Conservation (phyloP, 768 basidiomycete species). For the Candolleomyces eurysporus region DNA sequence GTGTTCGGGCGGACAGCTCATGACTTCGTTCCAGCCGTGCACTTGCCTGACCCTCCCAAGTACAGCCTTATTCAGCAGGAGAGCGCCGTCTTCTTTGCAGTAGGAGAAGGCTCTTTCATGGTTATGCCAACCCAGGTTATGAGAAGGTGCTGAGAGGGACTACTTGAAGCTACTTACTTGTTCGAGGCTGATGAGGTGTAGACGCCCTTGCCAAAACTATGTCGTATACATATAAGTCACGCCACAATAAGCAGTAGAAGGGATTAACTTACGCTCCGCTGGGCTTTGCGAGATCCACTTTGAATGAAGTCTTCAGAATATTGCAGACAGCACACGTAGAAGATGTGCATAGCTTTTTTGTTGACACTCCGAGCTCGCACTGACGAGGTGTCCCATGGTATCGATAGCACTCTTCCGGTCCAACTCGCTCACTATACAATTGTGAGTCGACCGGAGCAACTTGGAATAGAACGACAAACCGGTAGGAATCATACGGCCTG, state of each 20-base stretch:
- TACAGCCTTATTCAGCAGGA: conserved; percentile 30
- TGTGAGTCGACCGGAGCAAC: background rate
- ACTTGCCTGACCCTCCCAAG: conserved; percentile 23
- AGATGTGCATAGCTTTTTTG: conserved; percentile 22
- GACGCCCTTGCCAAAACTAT: conserved; percentile 27
- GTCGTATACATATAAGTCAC: background rate
- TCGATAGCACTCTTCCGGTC: conserved; percentile 26
- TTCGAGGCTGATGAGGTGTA: conserved; percentile 29
- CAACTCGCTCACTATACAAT: conserved; percentile 16
- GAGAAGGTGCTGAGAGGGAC: background rate
- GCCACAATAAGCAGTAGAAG: background rate
- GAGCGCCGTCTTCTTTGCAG: conserved; percentile 16
- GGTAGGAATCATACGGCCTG: conserved; percentile 13
- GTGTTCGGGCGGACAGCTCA: conserved; percentile 23
- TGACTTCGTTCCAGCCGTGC: conserved; percentile 20
- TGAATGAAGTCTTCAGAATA: conserved; percentile 32
- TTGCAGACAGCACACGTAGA: conserved; percentile 22
- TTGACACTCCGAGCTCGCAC: conserved; percentile 24
- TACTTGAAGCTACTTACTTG: conserved; percentile 20
- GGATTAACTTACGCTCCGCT: background rate
- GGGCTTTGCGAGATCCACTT: conserved; percentile 26
- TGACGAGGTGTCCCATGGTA: conserved; percentile 28
- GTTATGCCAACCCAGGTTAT: background rate
- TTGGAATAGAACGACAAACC: conserved; percentile 1
- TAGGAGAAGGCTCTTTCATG: conserved; percentile 22